phyloP scores from a whole-genome alignment of 805 yeast genomes.

The Yamadazyma philogaea region DNA sequence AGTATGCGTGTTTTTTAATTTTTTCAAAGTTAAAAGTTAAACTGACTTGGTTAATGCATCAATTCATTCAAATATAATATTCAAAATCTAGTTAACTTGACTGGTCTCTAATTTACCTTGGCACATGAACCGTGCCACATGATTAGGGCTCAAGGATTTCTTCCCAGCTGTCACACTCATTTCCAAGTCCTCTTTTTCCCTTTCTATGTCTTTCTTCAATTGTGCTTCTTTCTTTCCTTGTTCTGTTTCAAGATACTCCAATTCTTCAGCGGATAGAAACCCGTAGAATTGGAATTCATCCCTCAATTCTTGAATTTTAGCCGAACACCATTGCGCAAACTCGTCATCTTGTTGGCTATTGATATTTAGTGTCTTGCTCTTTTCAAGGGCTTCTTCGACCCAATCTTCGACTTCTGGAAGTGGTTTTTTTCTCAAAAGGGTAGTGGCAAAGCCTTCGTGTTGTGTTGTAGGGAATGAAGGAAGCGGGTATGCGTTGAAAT shows the following conservation, averaged over 20 bases:
- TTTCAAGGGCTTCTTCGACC: constrained; percentile 46
- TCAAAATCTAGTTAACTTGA: neutral
- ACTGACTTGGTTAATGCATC: neutral
- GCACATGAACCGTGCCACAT: constrained; percentile 38
- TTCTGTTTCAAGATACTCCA: constrained; percentile 27
- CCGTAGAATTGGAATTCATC: constrained; percentile 64
- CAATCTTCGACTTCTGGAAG: constrained; percentile 89
- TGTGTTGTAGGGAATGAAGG: constrained; percentile 82
- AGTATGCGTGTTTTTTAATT: no score
- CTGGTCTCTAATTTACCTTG: constrained; percentile 30
- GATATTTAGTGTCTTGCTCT: constrained; percentile 16
- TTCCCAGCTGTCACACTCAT: constrained; percentile 24
- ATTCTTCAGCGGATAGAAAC: constrained; percentile 51
- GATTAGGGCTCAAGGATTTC: constrained; percentile 30
- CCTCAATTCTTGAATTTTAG: constrained; percentile 49
- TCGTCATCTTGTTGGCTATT: constrained; percentile 42
- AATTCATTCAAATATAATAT: neutral
- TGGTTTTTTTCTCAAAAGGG: constrained; percentile 80
- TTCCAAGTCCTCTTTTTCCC: constrained; percentile 24
- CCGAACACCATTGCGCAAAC: constrained; percentile 65
- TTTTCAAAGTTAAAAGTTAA: no score
- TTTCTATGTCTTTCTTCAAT: constrained; percentile 17
- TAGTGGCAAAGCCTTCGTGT: constrained; percentile 78
- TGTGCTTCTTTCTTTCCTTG: constrained; percentile 30
- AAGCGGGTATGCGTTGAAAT: constrained; percentile 79